phyloP scores from a whole-genome alignment of 805 yeast species.

The Phaffomyces antillensis region DNA sequence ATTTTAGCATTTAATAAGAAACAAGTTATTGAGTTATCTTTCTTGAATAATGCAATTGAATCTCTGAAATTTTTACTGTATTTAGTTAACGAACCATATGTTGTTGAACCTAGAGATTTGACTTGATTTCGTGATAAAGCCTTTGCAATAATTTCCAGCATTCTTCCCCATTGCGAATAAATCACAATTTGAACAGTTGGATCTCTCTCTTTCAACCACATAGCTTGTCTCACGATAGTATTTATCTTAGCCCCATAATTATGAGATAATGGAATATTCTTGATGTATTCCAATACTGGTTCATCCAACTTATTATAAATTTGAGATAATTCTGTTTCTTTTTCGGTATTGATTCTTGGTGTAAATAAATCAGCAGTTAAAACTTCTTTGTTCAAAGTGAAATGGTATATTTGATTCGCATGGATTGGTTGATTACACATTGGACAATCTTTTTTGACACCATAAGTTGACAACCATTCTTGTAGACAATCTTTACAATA shows the following conservation, averaged over 20 bases:
- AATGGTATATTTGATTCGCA: conserved; percentile 53
- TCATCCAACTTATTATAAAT: conserved; percentile 32
- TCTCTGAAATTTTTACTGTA: conserved; percentile 2
- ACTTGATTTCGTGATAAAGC: conserved; percentile 60
- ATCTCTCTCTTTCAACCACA: conserved; percentile 52
- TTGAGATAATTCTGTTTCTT: conserved; percentile 10
- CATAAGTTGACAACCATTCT: conserved; percentile 53
- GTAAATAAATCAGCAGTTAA: conserved; percentile 39
- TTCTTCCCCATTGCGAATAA: conserved; percentile 84
- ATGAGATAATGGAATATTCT: conserved; percentile 33
- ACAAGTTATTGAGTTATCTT: conserved; percentile 62
- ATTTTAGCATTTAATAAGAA: conserved; percentile 78
- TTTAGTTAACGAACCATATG: conserved; percentile 3
- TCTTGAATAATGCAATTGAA: conserved; percentile 56
- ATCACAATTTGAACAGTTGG: conserved; percentile 61
- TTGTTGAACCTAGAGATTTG: conserved; percentile 45
- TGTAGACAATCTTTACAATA: conserved; percentile 78
- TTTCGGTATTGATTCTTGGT: conserved; percentile 13
- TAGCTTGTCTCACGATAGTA: conserved; percentile 64
- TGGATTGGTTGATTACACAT: conserved; percentile 59
- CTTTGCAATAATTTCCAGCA: conserved; percentile 56
- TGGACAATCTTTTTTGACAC: conserved; percentile 55
- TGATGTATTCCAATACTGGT: conserved; percentile 37
- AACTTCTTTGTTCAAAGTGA: conserved; percentile 51
- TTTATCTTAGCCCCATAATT: conserved; percentile 85